A percentile compares a stretch with the other conserved stretches of the same genome.
Evolutionary conservation across 2,329 filamentous ascomycete genomes (phyloP).

Genomic region (Xylariaceae sp.): DNA sequence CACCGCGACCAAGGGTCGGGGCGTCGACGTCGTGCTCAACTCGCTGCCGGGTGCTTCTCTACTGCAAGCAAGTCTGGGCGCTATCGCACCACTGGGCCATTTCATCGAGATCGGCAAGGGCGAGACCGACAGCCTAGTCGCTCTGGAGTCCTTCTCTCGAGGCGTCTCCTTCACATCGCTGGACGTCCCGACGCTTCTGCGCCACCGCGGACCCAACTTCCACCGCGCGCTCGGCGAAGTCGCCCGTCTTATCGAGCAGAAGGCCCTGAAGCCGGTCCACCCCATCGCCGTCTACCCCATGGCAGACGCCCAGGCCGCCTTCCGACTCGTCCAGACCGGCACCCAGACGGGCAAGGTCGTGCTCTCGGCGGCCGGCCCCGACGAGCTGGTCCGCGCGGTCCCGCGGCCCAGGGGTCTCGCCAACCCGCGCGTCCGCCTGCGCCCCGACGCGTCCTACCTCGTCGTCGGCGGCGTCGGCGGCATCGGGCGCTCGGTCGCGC

Average conservation of each 20-base stretch:
- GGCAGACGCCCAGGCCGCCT: slow-evolving; percentile 22
- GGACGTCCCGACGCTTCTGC: background rate
- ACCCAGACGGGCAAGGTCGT: slow-evolving; percentile 18
- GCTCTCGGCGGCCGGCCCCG: slow-evolving; percentile 7
- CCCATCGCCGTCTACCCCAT: slow-evolving; percentile 8
- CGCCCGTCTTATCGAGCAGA: too few species aligned
- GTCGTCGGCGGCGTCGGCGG: slow-evolving; percentile 5
- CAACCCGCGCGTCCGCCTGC: background rate
- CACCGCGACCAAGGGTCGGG: slow-evolving; percentile 3
- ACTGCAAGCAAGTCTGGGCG: slow-evolving; percentile 4
- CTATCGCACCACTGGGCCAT: slow-evolving; percentile 8
- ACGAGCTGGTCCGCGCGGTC: too few species aligned
- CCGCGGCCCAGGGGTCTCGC: slow-evolving; percentile 1
- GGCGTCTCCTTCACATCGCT: slow-evolving; percentile 4
- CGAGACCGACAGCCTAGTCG: slow-evolving; percentile 5
- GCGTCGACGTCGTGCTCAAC: slow-evolving; percentile 15
- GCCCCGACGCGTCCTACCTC: background rate
- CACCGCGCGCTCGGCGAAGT: too few species aligned
- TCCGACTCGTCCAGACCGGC: slow-evolving; percentile 1
- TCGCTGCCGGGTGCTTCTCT: slow-evolving; percentile 8
- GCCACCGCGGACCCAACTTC: background rate
- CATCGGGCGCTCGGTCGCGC: slow-evolving; percentile 1
- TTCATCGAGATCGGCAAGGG: slow-evolving; percentile 13
- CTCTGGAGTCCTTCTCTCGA: slow-evolving; percentile 6
- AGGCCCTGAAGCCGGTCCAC: too few species aligned